Evolutionary conservation across 257 asterid genomes (phyloP), one percentile per base, ranked within the genome.

Genomic region (Solanum commersonii): DNA sequence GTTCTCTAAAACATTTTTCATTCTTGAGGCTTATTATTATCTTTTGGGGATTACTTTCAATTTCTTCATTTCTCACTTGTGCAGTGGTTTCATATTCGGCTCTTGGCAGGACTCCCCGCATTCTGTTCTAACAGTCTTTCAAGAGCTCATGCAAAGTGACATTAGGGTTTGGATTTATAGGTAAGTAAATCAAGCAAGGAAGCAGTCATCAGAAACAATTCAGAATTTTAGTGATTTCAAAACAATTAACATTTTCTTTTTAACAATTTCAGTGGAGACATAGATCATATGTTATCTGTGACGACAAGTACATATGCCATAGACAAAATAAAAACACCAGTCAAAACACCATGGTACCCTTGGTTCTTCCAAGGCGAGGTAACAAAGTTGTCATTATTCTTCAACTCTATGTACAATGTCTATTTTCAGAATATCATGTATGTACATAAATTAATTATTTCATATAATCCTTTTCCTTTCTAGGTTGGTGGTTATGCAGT

Each of bases 401-500:
- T 77, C n/a, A 25, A 8, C 37, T 6, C 65, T 78, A 34, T 18
- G 27, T 70, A 2, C 84, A 12, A 44, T 44, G n/a, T 44, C 49
- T 74, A 22, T 79, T 79, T 79, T 56, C 25, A 14, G 1, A 25
- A 25, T 14, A 25, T 79, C 84, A 25, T 42, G 37, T 78, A 78
- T 42, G 27, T 7, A 35, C 5, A 68, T 23, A 35, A 13, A 44
- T n/a, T 84, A 33, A 35, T 9, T 22, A 84, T 60, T n/a, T 38
- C 16, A n/a, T 84, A 60, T 63, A 3, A 37, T 60, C 8, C 29
- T 84, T 40, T 52, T 40, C 52, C 16, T 31, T 23, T 65, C 9
- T 87, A 93, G 97, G 95, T 94, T 79, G 95, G 96, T 81, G 96
- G 95, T 5, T 94, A 91, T 67, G 94, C 70, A 40, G 98, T 92